Evolutionary conservation across 2,329 filamentous ascomycete species (phyloP).

Genomic region (Fusarium camptoceras): DNA sequence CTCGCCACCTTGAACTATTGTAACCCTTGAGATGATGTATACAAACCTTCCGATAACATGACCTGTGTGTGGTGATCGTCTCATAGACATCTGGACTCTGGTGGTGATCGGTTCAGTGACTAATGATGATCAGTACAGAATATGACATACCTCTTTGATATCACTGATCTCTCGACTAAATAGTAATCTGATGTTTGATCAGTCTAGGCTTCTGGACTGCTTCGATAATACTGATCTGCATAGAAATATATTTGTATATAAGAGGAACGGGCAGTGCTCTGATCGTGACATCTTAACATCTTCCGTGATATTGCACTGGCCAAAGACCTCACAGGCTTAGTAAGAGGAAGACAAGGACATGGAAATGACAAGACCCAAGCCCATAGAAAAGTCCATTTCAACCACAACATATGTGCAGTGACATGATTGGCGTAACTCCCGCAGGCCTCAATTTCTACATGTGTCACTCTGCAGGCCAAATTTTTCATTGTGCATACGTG

Average conservation of each 20-base stretch:
- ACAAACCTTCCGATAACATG: background rate
- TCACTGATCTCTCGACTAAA: background rate
- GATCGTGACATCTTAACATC: background rate
- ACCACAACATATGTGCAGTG: background rate
- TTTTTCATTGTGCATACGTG: background rate
- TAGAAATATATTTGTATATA: background rate
- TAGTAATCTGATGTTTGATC: background rate
- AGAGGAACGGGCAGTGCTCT: background rate
- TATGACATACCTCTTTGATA: background rate
- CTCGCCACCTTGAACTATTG: background rate
- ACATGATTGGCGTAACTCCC: background rate
- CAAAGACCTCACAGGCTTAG: background rate
- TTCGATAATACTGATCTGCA: background rate
- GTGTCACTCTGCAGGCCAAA: constrained; percentile 1
- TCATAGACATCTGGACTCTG: background rate
- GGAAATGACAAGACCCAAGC: background rate
- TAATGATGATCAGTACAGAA: background rate
- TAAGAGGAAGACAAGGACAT: background rate
- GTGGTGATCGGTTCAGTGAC: background rate
- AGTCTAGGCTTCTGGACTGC: accelerated
- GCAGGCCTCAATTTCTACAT: constrained; percentile 2
- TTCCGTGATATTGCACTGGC: background rate
- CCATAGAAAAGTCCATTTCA: background rate
- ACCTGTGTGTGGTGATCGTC: background rate
- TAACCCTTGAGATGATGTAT: background rate